Base-by-base conservation (phyloP, 2,329 filamentous ascomycete genomes). In the Leptographium radiaticola region DNA sequence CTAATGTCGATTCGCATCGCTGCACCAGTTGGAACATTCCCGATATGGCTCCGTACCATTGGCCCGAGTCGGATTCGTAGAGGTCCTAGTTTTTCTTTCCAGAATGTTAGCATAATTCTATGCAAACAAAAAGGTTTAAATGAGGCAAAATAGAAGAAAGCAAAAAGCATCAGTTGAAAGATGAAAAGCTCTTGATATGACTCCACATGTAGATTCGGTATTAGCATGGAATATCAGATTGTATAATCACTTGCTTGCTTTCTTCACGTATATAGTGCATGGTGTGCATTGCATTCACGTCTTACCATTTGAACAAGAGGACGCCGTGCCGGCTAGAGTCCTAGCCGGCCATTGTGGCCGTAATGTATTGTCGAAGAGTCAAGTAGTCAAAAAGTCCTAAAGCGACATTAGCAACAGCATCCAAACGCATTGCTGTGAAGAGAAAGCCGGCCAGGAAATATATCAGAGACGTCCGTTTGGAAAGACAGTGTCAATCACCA, bases 161-260 rank as follows among this genome's bases (percentile, higher is more conserved):
- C 54, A 60, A 62, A 67, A 65, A 66, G 71, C 70, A 70, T 87
- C 84, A 87, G 83, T 77, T 77, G 83, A 87, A 87, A 87, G 84
- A 87, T 87, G 84, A 87, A 87, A 87, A 87, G 83, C 77, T 58
- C 81, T 77, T 72, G 65, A 62, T 75, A 79, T 2, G 74, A 70
- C 71, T 86, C 80, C 77, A 85, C 79, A 82, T 79, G 65, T 63
- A 62, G 65, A 64, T 81, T 87, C 83, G 75, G 84, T 71, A 80
- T 86, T 86, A 87, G 83, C 83, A 87, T 85, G 80, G 81, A 85
- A 83, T 81, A 72, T 75, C 74, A 72, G 53, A 71, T 70, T 77
- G 72, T 73, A 34, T 74, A 79, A 87, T 87, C 84, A 86, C 71
- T 71, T 70, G 69, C 59, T 55, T 38, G 47, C 33, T 55, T 53